Conservation (phyloP, 2,329 filamentous ascomycete species). For the Ustulina deusta region DNA sequence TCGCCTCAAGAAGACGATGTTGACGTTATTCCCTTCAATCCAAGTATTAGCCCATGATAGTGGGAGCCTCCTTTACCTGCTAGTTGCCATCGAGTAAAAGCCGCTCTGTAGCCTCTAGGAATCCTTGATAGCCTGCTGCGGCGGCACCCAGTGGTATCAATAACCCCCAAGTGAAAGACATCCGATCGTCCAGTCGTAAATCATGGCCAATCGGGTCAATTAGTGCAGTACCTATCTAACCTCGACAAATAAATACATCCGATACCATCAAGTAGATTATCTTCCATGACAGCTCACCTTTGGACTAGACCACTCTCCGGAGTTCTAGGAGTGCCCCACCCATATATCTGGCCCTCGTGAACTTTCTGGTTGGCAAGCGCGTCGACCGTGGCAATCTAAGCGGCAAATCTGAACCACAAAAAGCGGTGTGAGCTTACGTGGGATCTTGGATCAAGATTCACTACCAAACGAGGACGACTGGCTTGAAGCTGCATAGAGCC, state of each 20-base stretch:
- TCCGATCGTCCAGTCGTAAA: not conserved
- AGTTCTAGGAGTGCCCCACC: not conserved
- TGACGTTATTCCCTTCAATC: not conserved
- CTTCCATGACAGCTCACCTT: not conserved
- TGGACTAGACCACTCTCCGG: not conserved
- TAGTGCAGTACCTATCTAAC: not conserved
- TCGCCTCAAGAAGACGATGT: not conserved
- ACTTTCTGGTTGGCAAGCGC: not conserved
- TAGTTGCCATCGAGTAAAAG: not conserved
- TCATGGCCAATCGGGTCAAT: not conserved
- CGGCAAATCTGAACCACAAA: not conserved
- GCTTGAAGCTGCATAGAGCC: constrained; percentile 1
- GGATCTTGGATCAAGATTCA: not conserved
- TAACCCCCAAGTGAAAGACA: not conserved
- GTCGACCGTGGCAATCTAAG: not conserved
- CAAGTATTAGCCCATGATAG: not conserved
- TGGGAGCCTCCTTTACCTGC: not conserved
- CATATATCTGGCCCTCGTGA: not conserved
- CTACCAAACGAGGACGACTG: not conserved
- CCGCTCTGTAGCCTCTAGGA: not conserved
- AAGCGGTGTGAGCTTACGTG: not conserved
- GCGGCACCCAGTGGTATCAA: not conserved
- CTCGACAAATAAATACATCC: not conserved
- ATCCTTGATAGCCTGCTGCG: not conserved
- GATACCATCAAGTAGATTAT: not conserved